Conservation (phyloP, 2,329 filamentous ascomycete species). For the Aspergillus pseudoviridinutans region DNA sequence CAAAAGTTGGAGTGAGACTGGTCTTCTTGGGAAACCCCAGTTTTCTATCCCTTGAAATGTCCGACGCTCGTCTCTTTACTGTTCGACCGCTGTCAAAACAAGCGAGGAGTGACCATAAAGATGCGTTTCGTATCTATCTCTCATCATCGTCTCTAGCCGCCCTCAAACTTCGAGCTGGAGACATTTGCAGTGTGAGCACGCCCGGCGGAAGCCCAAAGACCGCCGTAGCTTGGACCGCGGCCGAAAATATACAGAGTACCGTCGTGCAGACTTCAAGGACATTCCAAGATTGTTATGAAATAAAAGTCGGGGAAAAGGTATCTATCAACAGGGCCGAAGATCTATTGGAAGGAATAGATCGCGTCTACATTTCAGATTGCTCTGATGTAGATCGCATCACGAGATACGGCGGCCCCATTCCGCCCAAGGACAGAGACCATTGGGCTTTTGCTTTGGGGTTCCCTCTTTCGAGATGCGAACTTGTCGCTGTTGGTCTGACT, state of each 20-base stretch:
- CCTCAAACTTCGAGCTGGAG: constrained; percentile 54
- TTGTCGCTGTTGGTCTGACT: constrained; percentile 65
- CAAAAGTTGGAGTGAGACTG: not conserved
- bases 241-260: constrained; percentile 61
- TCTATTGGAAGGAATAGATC: constrained; percentile 52
- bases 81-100: constrained; percentile 53
- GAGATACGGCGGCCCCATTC: constrained; percentile 33
- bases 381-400: constrained; percentile 40
- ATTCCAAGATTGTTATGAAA: constrained; percentile 67
- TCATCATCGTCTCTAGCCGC: constrained; percentile 53
- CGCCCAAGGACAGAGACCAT: constrained; percentile 34
- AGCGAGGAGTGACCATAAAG: constrained; percentile 47
- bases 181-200: constrained; percentile 47
- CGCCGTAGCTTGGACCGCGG: constrained; percentile 61
- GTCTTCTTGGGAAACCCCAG: not conserved
- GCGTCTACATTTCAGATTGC: constrained; percentile 59
- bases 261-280: constrained; percentile 69
- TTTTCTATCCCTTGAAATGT: constrained; percentile 23
- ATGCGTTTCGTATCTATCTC: constrained; percentile 57
- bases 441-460: constrained; percentile 50
- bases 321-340: constrained; percentile 54
- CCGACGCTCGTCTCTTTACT: constrained; percentile 44
- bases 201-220: constrained; percentile 44
- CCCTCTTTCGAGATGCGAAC: constrained; percentile 54
- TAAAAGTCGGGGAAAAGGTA: constrained; percentile 69